These are phyloP conservation scores for Emergomyces africanus DNA, from an alignment of 2,329 filamentous ascomycete species.

Conservation along the genomic window DNA sequence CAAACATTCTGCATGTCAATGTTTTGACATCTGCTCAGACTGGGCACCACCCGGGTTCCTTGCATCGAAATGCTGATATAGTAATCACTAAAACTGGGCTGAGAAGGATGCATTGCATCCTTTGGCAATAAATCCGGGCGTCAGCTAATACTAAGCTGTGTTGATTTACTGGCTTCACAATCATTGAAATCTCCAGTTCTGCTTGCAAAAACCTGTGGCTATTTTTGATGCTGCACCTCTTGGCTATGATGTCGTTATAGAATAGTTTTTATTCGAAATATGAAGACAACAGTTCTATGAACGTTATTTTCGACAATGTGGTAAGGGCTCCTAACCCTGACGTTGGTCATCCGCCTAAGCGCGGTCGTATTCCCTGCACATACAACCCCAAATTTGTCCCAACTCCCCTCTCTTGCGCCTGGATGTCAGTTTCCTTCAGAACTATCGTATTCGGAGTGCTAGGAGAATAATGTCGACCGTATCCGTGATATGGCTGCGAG, in stretches of 20 bases:
- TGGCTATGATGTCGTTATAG: neutral
- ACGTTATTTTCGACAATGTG: neutral
- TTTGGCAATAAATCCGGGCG: neutral
- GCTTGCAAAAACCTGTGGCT: neutral
- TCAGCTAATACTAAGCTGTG: neutral
- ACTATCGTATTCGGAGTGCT: neutral
- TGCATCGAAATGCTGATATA: too few relatives aligned
- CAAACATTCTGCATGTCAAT: too few relatives aligned
- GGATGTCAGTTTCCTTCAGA: neutral
- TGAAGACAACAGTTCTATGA: neutral
- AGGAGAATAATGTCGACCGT: neutral
- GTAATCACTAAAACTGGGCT: too few relatives aligned
- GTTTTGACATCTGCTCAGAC: too few relatives aligned
- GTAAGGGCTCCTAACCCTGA: neutral
- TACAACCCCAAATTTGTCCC: neutral
- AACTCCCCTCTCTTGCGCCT: neutral
- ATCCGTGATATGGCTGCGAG: neutral
- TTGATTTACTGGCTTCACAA: neutral
- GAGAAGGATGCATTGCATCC: too few relatives aligned
- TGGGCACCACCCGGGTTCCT: too few relatives aligned
- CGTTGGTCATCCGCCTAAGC: neutral
- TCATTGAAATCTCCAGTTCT: neutral
- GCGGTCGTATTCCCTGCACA: neutral
- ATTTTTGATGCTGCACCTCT: neutral
- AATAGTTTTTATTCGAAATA: neutral